Base-by-base conservation (phyloP, 2,329 filamentous ascomycete species). In the Lizonia empirigonia region DNA sequence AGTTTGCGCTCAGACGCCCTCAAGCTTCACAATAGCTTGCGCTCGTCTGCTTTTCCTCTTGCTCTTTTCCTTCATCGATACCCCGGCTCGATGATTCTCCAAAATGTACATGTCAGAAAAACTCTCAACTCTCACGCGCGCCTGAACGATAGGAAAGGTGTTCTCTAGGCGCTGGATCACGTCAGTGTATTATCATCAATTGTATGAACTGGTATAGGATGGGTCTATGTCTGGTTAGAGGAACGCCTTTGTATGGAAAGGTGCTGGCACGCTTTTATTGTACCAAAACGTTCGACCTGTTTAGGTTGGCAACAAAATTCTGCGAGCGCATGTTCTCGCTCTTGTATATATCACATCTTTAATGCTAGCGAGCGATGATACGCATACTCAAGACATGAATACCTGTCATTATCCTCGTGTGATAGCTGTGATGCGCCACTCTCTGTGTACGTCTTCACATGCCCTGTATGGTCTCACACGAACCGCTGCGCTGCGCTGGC, bases 161-260 rank as follows among this genome's bases (percentile, higher is more conserved):
- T 60, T 57, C 47, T 51, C 50, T 50, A 58, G 62, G 63, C 62
- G 62, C 62, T 64, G 63, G 60, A 59, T 54, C 49, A 59, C 63
- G 63, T 65, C 63, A 55, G 61, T 65, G 63, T 65, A 64, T 60
- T 58, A 65, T 62, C 57, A 63, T 58, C 55, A 58, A 49, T 49
- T 65, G 60, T 63, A 65, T 56, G 60, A 56, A 58, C 50, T 36
- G 58, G 51, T 56, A 53, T 57, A 55, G 41, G 53, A 53, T 55
- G 42, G 48, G 50, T 53, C 49, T 52, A 47, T 50, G 47, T 33
- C 44, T 47, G 20, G 30, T 44, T 44, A 51, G 53, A 51, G 48
- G 32, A 48, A 44, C 34, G 49, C 33, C 50, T 64, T 56, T 53
- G 51, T 50, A 48, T 55, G 47, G 44, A 47, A 52, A 52, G 49